Conservation (phyloP, 306 rosid species). For the Notholithocarpus densiflorus region DNA sequence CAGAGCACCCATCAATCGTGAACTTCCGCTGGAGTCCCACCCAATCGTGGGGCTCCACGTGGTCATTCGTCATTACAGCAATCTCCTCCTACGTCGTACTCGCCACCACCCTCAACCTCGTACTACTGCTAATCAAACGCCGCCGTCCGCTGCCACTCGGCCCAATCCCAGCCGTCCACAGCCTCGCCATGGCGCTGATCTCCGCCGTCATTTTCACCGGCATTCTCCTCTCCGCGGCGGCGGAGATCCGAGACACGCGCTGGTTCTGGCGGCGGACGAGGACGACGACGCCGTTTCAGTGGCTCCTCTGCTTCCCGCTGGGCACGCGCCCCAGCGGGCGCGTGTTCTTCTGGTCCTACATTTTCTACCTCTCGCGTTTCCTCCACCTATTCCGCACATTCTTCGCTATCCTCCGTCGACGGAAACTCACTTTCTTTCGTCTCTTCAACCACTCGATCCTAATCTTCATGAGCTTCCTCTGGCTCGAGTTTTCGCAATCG, state of each 20-base stretch:
- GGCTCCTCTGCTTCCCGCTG: constrained; percentile 78
- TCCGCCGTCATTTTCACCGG: constrained; percentile 50
- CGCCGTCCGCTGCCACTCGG: constrained; percentile 48
- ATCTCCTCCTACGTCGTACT: constrained; percentile 38
- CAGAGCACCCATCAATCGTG: constrained; percentile 52
- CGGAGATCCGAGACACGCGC: constrained; percentile 59
- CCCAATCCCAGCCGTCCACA: constrained; percentile 60
- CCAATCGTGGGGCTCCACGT: constrained; percentile 64
- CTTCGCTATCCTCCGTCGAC: constrained; percentile 42
- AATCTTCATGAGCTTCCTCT: constrained; percentile 53
- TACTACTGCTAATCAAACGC: constrained; percentile 33
- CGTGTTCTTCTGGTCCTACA: constrained; percentile 83
- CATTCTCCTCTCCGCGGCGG: constrained; percentile 51
- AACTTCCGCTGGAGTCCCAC: constrained; percentile 72
- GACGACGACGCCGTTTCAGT: constrained; percentile 58
- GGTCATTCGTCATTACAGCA: constrained; percentile 56
- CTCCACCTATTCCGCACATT: constrained; percentile 59
- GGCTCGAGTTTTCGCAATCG: constrained; percentile 80
- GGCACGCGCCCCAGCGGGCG: constrained; percentile 75
- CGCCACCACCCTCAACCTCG: constrained; percentile 37
- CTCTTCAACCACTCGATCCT: constrained; percentile 50
- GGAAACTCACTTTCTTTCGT: constrained; percentile 43
- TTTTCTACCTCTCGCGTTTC: constrained; percentile 67
- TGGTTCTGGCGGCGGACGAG: constrained; percentile 71
- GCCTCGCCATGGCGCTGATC: constrained; percentile 47